These are phyloP conservation scores for Aspergillus quadrilineatus DNA, from an alignment of 2,329 filamentous ascomycete species.

Conservation along the genomic window DNA sequence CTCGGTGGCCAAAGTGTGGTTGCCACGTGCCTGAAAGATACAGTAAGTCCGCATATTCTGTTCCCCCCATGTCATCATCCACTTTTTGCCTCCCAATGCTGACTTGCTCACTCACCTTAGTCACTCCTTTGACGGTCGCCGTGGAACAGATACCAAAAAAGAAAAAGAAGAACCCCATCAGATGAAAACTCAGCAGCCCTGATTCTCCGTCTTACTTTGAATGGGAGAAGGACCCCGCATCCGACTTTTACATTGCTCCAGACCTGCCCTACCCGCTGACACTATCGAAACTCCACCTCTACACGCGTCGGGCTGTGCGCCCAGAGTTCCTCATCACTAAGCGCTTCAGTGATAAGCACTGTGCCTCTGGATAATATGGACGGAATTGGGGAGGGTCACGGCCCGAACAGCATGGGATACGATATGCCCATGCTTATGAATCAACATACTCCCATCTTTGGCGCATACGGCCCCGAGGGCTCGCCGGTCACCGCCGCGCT, in stretches of 20 bases:
- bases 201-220: slow-evolving; percentile 13
- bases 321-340: background rate
- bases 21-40: slow-evolving; percentile 9
- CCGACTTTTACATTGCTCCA: slow-evolving; percentile 12
- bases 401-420: slow-evolving; percentile 41
- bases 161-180: slow-evolving; percentile 4
- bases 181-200: slow-evolving; percentile 2
- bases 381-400: slow-evolving; percentile 35
- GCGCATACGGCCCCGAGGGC: slow-evolving; percentile 60
- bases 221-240: slow-evolving; percentile 25
- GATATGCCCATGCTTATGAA: slow-evolving; percentile 56
- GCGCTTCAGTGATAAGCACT: background rate
- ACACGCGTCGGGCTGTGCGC: slow-evolving; percentile 11
- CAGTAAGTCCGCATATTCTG: slow-evolving; percentile 10
- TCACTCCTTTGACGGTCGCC: slow-evolving; percentile 16
- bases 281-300: slow-evolving; percentile 18
- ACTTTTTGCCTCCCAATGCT: slow-evolving; percentile 16
- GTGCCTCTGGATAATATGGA: slow-evolving; percentile 29
- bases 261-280: slow-evolving; percentile 17
- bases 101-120: slow-evolving; percentile 17
- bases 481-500: slow-evolving; percentile 57
- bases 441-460: slow-evolving; percentile 68
- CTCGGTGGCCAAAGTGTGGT: background rate
- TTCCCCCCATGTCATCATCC: slow-evolving; percentile 18
- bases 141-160: slow-evolving; percentile 3